These are phyloP conservation scores for Fusarium xylarioides DNA, from an alignment of 2,329 filamentous ascomycete species.

Conservation along the genomic window DNA sequence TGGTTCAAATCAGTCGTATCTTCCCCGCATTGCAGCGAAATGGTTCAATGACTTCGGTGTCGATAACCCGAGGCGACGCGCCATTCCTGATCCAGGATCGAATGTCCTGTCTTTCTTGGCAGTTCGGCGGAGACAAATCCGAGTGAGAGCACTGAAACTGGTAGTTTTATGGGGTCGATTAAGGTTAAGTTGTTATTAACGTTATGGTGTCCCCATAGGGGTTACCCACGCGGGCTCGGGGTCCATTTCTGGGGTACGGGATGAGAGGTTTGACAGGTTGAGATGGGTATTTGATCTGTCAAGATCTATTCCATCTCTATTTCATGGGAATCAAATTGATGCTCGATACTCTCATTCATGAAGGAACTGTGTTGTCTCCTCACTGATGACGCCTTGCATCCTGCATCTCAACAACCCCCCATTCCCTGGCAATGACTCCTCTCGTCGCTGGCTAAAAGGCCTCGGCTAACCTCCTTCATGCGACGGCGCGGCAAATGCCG, in stretches of 20 bases:
- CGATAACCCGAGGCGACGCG: slow-evolving; percentile 1
- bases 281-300: background rate
- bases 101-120: background rate
- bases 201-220: slow-evolving; percentile 2
- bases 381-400: background rate
- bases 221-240: slow-evolving; percentile 1
- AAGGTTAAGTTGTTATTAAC: slow-evolving; percentile 15
- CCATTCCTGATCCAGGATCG: background rate
- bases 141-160: background rate
- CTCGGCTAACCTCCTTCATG: slow-evolving; percentile 12
- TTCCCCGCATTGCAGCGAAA: slow-evolving; percentile 17
- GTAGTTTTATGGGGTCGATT: background rate
- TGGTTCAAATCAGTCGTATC: slow-evolving; percentile 18
- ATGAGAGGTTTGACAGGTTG: background rate
- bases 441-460: background rate
- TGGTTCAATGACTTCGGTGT: background rate
- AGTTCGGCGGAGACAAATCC: background rate
- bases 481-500: background rate
- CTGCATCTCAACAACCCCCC: background rate
- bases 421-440: background rate
- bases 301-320: background rate
- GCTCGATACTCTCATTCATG: fast-evolving
- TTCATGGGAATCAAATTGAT: background rate
- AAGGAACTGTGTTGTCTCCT: fast-evolving
- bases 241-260: slow-evolving; percentile 18